Percentiles rank a stretch among this genome's conserved stretches.
phyloP scores from a whole-genome alignment of 768 basidiomycete species.

The Calocybe indica region DNA sequence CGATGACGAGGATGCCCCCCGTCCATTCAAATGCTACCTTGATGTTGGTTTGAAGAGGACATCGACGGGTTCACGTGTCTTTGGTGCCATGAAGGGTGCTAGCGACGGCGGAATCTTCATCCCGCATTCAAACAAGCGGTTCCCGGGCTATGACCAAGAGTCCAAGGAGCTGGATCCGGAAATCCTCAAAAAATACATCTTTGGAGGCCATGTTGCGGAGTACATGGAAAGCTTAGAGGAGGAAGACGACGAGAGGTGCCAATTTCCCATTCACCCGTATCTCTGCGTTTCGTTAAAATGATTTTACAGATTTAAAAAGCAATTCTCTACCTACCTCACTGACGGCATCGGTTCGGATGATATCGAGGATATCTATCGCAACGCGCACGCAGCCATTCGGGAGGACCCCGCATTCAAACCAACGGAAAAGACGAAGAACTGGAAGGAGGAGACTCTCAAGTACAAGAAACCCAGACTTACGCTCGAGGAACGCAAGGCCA shows the following conservation, averaged over 20 bases:
- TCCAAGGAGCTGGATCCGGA: slow-evolving; percentile 90
- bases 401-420: slow-evolving; percentile 91
- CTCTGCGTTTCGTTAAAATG: not conserved
- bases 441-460: slow-evolving; percentile 82
- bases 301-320: slow-evolving; percentile 82
- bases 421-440: slow-evolving; percentile 84
- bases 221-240: slow-evolving; percentile 99
- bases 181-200: slow-evolving; percentile 95
- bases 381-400: slow-evolving; percentile 92
- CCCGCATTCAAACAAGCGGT: slow-evolving; percentile 95
- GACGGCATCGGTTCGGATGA: slow-evolving; percentile 95
- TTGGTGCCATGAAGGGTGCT: slow-evolving; percentile 98
- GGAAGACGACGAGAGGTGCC: slow-evolving; percentile 94
- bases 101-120: slow-evolving; percentile 97
- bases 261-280: not conserved
- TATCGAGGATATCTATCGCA: slow-evolving; percentile 92
- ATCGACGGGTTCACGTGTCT: slow-evolving; percentile 94
- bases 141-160: slow-evolving; percentile 97
- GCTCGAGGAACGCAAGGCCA: slow-evolving; percentile 67
- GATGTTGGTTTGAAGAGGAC: slow-evolving; percentile 98
- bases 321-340: slow-evolving; percentile 92
- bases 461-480: slow-evolving; percentile 66
- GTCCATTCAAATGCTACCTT: slow-evolving; percentile 99
- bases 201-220: slow-evolving; percentile 95
- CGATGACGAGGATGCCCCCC: slow-evolving; percentile 88